Percentiles rank a stretch among this genome's conserved stretches.
phyloP scores from a whole-genome alignment of 2,329 filamentous ascomycete species.

The Pochonia chlamydosporia region DNA sequence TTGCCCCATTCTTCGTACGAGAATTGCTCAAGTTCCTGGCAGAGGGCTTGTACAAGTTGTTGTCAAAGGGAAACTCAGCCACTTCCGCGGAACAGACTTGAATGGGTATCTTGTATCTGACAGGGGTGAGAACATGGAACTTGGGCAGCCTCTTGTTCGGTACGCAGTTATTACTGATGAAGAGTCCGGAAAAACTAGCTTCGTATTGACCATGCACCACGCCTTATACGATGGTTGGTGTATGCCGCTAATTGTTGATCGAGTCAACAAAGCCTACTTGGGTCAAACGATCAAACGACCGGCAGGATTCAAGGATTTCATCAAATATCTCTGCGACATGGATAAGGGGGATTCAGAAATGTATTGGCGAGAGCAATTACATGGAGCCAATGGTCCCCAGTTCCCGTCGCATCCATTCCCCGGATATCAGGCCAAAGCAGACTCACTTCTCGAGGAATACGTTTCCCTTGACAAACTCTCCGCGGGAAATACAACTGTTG shows the following conservation, averaged over 20 bases:
- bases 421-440: slow-evolving; percentile 43
- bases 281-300: slow-evolving; percentile 24
- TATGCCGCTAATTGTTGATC: slow-evolving; percentile 43
- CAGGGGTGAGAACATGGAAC: slow-evolving; percentile 33
- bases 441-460: slow-evolving; percentile 49
- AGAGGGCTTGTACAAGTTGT: slow-evolving; percentile 43
- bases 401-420: slow-evolving; percentile 42
- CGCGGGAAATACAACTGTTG: slow-evolving; percentile 40
- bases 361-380: slow-evolving; percentile 42
- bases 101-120: slow-evolving; percentile 35
- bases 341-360: slow-evolving; percentile 33
- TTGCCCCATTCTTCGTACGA: slow-evolving; percentile 40
- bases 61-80: slow-evolving; percentile 31
- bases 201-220: slow-evolving; percentile 52
- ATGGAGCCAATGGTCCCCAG: slow-evolving; percentile 37
- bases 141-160: slow-evolving; percentile 39
- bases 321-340: slow-evolving; percentile 37
- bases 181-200: slow-evolving; percentile 27
- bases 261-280: slow-evolving; percentile 39
- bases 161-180: slow-evolving; percentile 35
- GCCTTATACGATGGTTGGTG: slow-evolving; percentile 53
- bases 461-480: slow-evolving; percentile 30
- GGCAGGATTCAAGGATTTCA: slow-evolving; percentile 43
- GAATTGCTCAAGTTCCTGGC: slow-evolving; percentile 40
- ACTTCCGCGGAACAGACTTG: slow-evolving; percentile 27